These are phyloP conservation scores for Coprinellus aureogranulatus DNA, from an alignment of 768 basidiomycete genomes.

Conservation along the genomic window DNA sequence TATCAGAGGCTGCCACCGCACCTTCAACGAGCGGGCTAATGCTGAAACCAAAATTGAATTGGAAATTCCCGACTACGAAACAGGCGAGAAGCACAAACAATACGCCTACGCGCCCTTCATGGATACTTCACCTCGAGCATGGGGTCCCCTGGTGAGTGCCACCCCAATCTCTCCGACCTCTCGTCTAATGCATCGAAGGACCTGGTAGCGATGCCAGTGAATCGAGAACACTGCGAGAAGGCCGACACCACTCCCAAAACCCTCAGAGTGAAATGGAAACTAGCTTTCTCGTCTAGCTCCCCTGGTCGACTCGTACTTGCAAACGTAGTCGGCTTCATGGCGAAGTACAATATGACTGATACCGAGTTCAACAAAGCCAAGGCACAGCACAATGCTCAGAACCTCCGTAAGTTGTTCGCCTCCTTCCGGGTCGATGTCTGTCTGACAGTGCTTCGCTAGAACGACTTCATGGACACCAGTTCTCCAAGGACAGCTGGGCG, in stretches of 20 bases:
- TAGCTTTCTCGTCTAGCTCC: slow-evolving; percentile 27
- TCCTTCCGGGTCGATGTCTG: background rate
- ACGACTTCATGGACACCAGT: background rate
- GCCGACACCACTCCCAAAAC: slow-evolving; percentile 15
- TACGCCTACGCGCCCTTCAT: slow-evolving; percentile 31
- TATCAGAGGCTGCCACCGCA: background rate
- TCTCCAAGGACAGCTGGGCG: background rate
- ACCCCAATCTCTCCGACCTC: too few species aligned
- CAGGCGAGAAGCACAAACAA: background rate
- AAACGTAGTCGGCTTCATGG: background rate
- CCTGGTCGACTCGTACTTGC: slow-evolving; percentile 15
- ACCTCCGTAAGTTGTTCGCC: background rate
- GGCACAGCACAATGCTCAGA: background rate
- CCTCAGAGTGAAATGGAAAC: slow-evolving; percentile 32
- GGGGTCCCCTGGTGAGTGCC: slow-evolving; percentile 30
- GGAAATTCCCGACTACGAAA: background rate
- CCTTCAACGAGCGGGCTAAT: background rate
- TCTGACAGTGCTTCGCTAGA: background rate
- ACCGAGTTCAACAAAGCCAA: background rate
- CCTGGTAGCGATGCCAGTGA: slow-evolving; percentile 28
- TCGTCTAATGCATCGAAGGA: too few species aligned
- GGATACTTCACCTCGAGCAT: slow-evolving; percentile 15
- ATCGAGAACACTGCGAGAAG: slow-evolving; percentile 26
- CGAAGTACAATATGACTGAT: background rate
- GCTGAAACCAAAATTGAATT: background rate